A percentile compares a stretch with the other conserved stretches of the same genome.
phyloP scores from a whole-genome alignment of 2,329 filamentous ascomycete genomes.

The Alternaria sp. region DNA sequence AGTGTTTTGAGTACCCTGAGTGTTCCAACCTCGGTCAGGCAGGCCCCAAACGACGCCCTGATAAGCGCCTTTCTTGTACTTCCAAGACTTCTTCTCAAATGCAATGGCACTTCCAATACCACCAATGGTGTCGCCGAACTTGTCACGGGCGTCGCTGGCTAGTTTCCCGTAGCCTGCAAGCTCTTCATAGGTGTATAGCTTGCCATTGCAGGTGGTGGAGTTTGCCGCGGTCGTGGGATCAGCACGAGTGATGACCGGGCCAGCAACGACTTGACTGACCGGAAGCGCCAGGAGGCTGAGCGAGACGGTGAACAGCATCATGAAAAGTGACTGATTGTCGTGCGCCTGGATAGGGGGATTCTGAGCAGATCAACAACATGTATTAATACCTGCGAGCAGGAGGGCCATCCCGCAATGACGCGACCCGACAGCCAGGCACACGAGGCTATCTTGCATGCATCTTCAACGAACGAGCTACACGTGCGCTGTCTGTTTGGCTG shows the following conservation, averaged over 20 bases:
- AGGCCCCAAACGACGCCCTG: slow-evolving; percentile 68
- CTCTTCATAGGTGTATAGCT: slow-evolving; percentile 70
- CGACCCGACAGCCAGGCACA: slow-evolving; percentile 13
- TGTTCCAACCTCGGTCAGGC: slow-evolving; percentile 78
- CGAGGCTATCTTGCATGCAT: slow-evolving; percentile 7
- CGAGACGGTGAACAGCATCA: slow-evolving; percentile 30
- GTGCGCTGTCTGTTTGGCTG: slow-evolving; percentile 26
- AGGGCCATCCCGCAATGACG: slow-evolving; percentile 15
- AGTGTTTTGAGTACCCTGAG: slow-evolving; percentile 72
- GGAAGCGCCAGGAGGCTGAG: slow-evolving; percentile 31
- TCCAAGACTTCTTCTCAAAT: slow-evolving; percentile 68
- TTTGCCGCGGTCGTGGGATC: slow-evolving; percentile 24
- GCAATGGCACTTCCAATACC: slow-evolving; percentile 72
- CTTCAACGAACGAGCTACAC: not conserved
- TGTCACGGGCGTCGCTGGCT: slow-evolving; percentile 66
- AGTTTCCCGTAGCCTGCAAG: slow-evolving; percentile 73
- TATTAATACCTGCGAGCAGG: slow-evolving; percentile 19
- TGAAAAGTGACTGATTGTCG: slow-evolving; percentile 17
- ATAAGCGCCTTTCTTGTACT: slow-evolving; percentile 58
- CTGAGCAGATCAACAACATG: slow-evolving; percentile 6
- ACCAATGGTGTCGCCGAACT: slow-evolving; percentile 73
- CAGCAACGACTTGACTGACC: slow-evolving; percentile 25
- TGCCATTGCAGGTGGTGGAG: slow-evolving; percentile 64
- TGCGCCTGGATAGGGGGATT: slow-evolving; percentile 18
- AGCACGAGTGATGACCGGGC: slow-evolving; percentile 17